Percentiles rank a stretch among this genome's conserved stretches.
These are phyloP conservation scores for Vitellaria paradoxa DNA, from an alignment of 179 eudicot species.

Conservation along the genomic window DNA sequence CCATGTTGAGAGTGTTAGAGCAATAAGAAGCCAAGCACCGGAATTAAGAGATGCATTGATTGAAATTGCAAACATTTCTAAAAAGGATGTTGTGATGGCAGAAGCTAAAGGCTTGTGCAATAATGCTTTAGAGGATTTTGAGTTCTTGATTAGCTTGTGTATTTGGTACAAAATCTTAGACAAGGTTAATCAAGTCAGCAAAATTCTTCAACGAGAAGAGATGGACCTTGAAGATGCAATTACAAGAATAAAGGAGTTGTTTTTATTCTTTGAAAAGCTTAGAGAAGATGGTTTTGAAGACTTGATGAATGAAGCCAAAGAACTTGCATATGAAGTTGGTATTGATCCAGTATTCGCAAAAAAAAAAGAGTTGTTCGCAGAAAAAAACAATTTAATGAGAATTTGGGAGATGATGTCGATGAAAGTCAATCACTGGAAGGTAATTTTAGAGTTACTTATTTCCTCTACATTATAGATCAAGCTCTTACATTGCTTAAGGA, in stretches of 20 bases:
- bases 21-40: not conserved
- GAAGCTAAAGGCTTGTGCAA: too few relatives aligned
- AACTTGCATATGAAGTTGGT: not conserved
- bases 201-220: constrained; percentile 4
- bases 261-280: too few relatives aligned
- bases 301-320: not conserved
- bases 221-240: constrained; percentile 3
- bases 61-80: not conserved
- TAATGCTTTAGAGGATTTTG: too few relatives aligned
- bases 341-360: not conserved
- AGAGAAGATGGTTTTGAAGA: not conserved
- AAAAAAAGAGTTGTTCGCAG: not conserved
- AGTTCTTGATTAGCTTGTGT: not conserved
- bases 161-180: constrained; percentile 8
- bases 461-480: not conserved
- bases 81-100: not conserved
- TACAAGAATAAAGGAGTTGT: too few relatives aligned
- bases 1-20: not conserved
- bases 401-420: not conserved
- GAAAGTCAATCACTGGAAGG: not conserved
- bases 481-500: not conserved
- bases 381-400: not conserved
- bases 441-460: not conserved
- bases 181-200: constrained; percentile 4
- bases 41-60: not conserved